phyloP scores from a whole-genome alignment of 176 grass and related monocot species.

The Melocanna baccifera region DNA sequence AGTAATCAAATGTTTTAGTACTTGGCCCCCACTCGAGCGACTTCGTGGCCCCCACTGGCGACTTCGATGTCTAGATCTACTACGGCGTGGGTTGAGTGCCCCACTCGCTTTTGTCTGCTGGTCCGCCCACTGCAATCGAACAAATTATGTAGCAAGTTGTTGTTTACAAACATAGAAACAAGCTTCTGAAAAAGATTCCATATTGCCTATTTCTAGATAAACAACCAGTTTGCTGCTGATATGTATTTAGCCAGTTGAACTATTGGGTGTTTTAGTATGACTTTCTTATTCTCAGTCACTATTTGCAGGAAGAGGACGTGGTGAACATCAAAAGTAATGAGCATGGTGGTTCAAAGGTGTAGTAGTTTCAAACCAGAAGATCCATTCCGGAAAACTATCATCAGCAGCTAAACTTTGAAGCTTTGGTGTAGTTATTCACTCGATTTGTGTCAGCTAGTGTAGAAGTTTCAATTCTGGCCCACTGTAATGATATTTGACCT shows the following conservation, averaged over 20 bases:
- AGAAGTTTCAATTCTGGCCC: not conserved
- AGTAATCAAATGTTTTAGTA: no score
- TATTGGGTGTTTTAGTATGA: not conserved
- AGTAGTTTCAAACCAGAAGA: slow-evolving; percentile 13
- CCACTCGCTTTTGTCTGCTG: no score
- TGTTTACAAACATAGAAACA: not conserved
- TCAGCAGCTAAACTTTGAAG: not conserved
- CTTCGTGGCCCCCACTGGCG: no score
- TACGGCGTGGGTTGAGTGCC: no score
- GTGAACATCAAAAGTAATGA: slow-evolving; percentile 5
- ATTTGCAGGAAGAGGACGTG: slow-evolving; percentile 31
- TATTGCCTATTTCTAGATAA: not conserved
- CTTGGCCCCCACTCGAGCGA: no score
- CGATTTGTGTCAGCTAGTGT: not conserved
- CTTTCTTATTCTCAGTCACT: slow-evolving; percentile 7
- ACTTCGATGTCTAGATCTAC: no score
- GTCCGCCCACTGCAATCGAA: no score
- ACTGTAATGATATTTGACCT: not conserved
- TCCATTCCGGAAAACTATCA: not conserved
- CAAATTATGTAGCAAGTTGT: not conserved
- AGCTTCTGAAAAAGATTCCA: not conserved
- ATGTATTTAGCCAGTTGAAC: not conserved
- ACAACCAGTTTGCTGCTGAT: not conserved
- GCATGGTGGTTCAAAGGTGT: slow-evolving; percentile 9
- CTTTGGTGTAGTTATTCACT: not conserved